These are phyloP conservation scores for Bothriochloa decipiens DNA, from an alignment of 176 grass and related monocot genomes.

Conservation along the genomic window DNA sequence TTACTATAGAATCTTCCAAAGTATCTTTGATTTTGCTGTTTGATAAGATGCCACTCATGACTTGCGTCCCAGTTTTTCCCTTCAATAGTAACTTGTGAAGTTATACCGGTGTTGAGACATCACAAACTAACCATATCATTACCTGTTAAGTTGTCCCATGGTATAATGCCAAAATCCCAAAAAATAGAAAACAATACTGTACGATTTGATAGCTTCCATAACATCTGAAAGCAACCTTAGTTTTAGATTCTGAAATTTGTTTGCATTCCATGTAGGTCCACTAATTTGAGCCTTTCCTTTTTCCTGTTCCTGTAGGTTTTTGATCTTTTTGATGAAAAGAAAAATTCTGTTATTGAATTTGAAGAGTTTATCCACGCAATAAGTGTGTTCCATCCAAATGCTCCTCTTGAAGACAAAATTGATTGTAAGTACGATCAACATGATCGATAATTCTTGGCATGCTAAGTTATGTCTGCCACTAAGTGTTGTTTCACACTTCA, in stretches of 20 bases:
- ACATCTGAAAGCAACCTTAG: background rate
- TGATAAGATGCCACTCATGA: background rate
- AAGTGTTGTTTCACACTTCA: constrained; percentile 2
- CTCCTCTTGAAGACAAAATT: constrained; percentile 65
- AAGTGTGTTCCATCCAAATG: constrained; percentile 72
- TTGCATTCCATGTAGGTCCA: background rate
- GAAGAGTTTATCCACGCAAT: constrained; percentile 67
- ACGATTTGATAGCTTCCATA: background rate
- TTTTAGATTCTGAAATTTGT: constrained; percentile 4
- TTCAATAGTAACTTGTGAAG: background rate
- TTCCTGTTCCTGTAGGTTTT: constrained; percentile 54
- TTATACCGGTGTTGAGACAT: background rate
- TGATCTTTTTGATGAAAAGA: constrained; percentile 79
- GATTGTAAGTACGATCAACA: constrained; percentile 46
- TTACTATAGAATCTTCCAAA: background rate
- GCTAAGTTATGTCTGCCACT: background rate
- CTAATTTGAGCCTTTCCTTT: constrained; percentile 20
- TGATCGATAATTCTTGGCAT: background rate
- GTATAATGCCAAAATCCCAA: background rate
- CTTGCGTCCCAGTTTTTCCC: background rate
- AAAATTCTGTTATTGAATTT: constrained; percentile 72
- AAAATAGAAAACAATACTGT: background rate
- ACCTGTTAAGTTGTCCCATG: background rate
- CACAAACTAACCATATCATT: background rate
- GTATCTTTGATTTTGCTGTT: background rate